phyloP scores from a whole-genome alignment of 192 early-diverging fungal species.

The Backusella morwellensis region DNA sequence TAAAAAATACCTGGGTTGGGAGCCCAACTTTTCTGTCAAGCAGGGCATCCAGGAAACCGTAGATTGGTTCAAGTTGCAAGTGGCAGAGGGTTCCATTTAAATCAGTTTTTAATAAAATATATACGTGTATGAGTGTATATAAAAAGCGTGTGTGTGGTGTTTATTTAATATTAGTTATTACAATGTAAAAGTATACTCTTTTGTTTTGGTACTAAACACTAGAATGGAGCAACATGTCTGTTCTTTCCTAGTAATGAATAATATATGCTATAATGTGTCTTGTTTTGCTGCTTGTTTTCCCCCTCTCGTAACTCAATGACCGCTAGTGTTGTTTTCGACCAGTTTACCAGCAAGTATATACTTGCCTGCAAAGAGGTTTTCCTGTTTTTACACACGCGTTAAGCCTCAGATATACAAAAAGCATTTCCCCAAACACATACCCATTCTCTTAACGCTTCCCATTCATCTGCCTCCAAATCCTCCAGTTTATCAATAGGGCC shows the following conservation, averaged over 20 bases:
- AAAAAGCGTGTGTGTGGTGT: neutral
- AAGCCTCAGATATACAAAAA: no score
- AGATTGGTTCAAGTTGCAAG: conserved; percentile 61
- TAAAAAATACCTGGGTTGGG: conserved; percentile 63
- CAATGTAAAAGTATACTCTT: no score
- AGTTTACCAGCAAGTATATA: conserved; percentile 71
- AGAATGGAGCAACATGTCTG: no score
- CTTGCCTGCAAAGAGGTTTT: conserved; percentile 72
- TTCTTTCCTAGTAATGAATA: no score
- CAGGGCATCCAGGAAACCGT: conserved; percentile 83
- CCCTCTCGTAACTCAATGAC: no score
- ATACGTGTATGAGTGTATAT: neutral
- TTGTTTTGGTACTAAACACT: no score
- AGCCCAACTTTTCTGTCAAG: conserved; percentile 68
- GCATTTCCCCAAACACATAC: neutral
- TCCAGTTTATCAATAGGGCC: conserved; percentile 77
- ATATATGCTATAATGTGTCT: no score
- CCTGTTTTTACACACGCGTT: neutral
- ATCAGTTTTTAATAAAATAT: neutral
- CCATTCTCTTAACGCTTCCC: conserved; percentile 79
- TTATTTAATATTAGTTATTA: neutral
- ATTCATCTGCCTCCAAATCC: conserved; percentile 73
- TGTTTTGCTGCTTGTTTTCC: no score
- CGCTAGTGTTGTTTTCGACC: conserved; percentile 35
- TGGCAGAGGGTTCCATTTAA: conserved; percentile 22